These are phyloP conservation scores for Pleurotus tuoliensis DNA, from an alignment of 768 basidiomycete species.

Conservation along the genomic window DNA sequence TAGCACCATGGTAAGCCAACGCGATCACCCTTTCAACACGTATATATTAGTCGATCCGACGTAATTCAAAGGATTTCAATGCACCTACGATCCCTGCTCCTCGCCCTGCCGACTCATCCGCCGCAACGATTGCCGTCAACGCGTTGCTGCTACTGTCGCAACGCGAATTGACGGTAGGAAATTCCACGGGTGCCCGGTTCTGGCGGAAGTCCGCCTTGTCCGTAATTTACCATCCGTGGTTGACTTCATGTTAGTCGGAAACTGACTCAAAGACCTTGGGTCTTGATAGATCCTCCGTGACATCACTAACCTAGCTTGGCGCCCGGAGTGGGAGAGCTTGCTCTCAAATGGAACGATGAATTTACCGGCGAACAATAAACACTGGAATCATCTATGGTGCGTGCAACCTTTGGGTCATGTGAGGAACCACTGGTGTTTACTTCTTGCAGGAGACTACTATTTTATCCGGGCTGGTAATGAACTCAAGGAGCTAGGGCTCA, in stretches of 20 bases:
- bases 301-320: constrained; percentile 52
- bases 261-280: background rate
- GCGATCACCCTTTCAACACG: background rate
- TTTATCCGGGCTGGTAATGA: constrained; percentile 38
- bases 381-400: constrained; percentile 60
- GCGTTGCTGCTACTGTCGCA: constrained; percentile 56
- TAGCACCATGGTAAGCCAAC: constrained; percentile 59
- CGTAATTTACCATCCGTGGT: constrained; percentile 23
- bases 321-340: constrained; percentile 57
- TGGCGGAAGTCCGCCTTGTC: constrained; percentile 51
- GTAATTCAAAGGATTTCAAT: constrained; percentile 55
- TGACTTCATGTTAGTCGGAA: background rate
- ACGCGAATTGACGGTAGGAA: constrained; percentile 31
- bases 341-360: constrained; percentile 67
- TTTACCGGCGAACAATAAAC: constrained; percentile 46
- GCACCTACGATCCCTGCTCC: constrained; percentile 52
- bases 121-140: constrained; percentile 58
- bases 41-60: background rate
- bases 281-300: constrained; percentile 36
- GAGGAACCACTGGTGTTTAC: background rate
- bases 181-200: constrained; percentile 16
- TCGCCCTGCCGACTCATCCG: constrained; percentile 68
- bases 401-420: constrained; percentile 6
- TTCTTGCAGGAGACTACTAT: constrained; percentile 39
- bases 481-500: constrained; percentile 29